Percentiles rank a stretch among this genome's conserved stretches.
Conservation (phyloP, 2,329 filamentous ascomycete genomes). For the Xylariomycetidae sp. region DNA sequence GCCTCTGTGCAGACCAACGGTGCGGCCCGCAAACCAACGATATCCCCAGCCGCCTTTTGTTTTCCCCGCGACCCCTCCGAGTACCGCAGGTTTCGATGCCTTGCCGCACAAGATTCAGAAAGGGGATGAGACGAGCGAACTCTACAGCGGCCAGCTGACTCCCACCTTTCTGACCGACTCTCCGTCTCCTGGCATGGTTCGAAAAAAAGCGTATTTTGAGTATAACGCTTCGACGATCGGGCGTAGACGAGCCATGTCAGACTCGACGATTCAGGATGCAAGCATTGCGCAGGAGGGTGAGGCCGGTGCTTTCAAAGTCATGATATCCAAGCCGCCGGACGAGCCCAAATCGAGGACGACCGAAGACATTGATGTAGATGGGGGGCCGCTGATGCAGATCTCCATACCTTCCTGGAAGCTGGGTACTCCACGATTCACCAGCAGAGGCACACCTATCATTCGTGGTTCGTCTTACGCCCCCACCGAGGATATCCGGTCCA, state of each 20-base stretch:
- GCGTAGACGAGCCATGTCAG: conserved; percentile 64
- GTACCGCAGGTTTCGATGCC: conserved; percentile 50
- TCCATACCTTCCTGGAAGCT: conserved; percentile 80
- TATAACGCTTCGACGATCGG: conserved; percentile 18
- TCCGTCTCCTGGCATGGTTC: conserved; percentile 24
- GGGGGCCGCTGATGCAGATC: conserved; percentile 58
- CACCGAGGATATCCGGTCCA: conserved; percentile 64
- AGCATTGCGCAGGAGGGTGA: conserved; percentile 47
- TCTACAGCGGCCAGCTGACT: conserved; percentile 36
- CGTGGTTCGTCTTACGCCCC: conserved; percentile 76
- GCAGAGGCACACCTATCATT: conserved; percentile 68
- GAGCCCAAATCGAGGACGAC: conserved; percentile 56
- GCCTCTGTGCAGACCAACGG: conserved; percentile 44
- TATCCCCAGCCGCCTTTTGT: conserved; percentile 55
- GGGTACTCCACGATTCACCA: conserved; percentile 74
- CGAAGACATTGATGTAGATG: conserved; percentile 43
- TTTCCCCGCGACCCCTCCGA: conserved; percentile 56
- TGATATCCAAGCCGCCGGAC: conserved; percentile 67
- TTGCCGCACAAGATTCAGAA: conserved; percentile 26
- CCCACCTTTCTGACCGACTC: conserved; percentile 29
- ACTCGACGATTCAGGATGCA: conserved; percentile 68
- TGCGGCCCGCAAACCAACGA: conserved; percentile 55
- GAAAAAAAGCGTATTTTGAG: conserved; percentile 28
- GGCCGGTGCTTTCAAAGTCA: conserved; percentile 67
- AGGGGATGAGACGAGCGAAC: conserved; percentile 24